Base-by-base conservation (phyloP, 371 early-diverging fungal species). In the Haplosporangium sp. region DNA sequence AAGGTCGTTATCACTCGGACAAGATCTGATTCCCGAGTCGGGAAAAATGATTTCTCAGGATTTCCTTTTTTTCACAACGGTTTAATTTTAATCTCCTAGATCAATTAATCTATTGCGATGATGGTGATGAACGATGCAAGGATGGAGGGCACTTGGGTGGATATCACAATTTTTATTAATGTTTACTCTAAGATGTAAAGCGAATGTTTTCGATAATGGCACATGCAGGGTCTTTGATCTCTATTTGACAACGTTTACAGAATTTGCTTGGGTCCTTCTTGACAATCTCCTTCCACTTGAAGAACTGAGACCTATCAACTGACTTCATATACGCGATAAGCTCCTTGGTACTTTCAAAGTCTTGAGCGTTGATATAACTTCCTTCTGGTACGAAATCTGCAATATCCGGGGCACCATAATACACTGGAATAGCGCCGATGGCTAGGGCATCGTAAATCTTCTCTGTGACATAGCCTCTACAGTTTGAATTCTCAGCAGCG, bases 401-500 rank as follows among this genome's bases (percentile, higher is more conserved):
- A 61, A 82, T 69, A 38, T 83, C 83, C 13, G 63, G 20, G 6
- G 83, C 78, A 8, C 83, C 83, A 57, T 72, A 40, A 40, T 75
- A 83, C n/a, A 82, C 56, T 1, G 83, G 83, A 19, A 83, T 82
- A 11, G 73, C 60, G 5, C 82, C 76, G 11, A 52, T 58, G 6
- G 53, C 42, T 0, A 83, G 10, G 5, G 61, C 72, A 55, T 83
- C 62, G 55, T 82, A 83, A 39, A 77, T 65, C 58, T 83, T 83
- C 17, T 82, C 84, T n/a, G 77, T 76, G 27, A 82, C 63, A n/a
- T 83, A 82, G 17, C 76, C 68, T 19, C 53, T 11, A 9, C 77
- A 82, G 59, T 72, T 73, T 3, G 76, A 83, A 61, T 83, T 82
- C 57, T 84, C 81, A 17, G 74, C 57, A 2, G 66, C 71, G n/a